Evolutionary conservation across 176 grass and related monocot species (phyloP).

Genomic region (Secale cereale): DNA sequence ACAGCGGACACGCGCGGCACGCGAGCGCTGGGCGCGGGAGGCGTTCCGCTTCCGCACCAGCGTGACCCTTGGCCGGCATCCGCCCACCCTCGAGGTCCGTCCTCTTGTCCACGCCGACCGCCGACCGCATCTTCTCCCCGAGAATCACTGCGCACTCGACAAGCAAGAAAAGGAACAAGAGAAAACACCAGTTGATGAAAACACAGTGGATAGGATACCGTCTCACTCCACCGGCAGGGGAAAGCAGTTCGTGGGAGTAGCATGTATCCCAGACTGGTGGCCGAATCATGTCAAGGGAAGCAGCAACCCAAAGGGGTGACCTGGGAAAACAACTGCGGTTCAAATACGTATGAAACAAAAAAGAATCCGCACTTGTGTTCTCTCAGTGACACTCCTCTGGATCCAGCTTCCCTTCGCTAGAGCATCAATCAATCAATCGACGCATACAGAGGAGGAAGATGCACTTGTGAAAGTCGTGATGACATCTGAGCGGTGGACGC

Average conservation of each 20-base stretch:
- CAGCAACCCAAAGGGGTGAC: conserved; percentile 30
- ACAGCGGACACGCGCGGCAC: no score
- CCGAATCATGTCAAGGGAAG: neutral
- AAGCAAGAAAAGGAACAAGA: no score
- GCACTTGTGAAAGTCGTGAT: neutral
- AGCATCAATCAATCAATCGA: no score
- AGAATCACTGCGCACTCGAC: no score
- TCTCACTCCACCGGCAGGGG: neutral
- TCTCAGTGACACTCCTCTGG: conserved; percentile 20
- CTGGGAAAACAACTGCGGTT: conserved; percentile 10
- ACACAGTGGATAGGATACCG: neutral
- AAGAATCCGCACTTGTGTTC: neutral
- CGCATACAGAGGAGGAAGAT: neutral
- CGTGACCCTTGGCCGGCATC: no score
- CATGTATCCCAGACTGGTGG: neutral
- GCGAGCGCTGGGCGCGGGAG: no score
- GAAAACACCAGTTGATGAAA: no score
- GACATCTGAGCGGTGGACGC: neutral
- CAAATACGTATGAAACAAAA: no score
- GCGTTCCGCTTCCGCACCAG: no score
- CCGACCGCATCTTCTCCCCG: no score
- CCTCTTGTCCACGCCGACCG: no score
- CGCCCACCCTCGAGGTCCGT: no score
- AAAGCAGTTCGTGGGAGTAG: neutral
- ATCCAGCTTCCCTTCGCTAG: neutral